phyloP scores from a whole-genome alignment of 768 basidiomycete genomes.

The Collybiopsis luxurians region DNA sequence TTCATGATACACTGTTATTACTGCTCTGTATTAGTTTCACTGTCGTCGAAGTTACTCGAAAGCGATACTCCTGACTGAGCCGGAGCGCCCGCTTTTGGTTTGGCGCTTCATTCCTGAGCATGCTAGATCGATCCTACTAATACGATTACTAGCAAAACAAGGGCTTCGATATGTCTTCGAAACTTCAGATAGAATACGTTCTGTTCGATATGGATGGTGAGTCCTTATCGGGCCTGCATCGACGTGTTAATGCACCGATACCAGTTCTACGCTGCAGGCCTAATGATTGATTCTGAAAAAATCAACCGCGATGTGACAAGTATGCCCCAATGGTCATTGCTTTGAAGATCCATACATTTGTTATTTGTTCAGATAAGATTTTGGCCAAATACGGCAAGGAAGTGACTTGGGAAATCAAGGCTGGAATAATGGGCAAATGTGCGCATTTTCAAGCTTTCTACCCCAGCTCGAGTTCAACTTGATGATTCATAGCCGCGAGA shows the following conservation, averaged over 20 bases:
- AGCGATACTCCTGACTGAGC: no score
- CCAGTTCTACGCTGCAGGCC: conserved; percentile 36
- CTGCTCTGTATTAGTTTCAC: no score
- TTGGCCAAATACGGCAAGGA: conserved; percentile 67
- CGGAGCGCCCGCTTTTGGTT: no score
- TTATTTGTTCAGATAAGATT: conserved; percentile 53
- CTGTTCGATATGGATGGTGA: conserved; percentile 75
- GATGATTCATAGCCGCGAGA: conserved; percentile 52
- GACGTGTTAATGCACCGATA: not conserved
- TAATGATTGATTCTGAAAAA: conserved; percentile 75
- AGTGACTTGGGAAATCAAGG: conserved; percentile 89
- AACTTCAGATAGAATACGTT: conserved; percentile 46
- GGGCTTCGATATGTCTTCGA: no score
- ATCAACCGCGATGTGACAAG: conserved; percentile 81
- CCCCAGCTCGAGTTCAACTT: not conserved
- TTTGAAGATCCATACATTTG: not conserved
- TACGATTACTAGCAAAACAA: no score
- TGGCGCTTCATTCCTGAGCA: no score
- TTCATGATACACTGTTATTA: no score
- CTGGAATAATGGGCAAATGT: conserved; percentile 90
- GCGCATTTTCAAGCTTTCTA: conserved; percentile 9
- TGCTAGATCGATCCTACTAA: no score
- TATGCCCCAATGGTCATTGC: conserved; percentile 28
- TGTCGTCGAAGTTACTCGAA: no score
- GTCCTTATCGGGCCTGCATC: not conserved